Conservation (phyloP, 352 stramenopile genomes). For the Phytophthora europaea region DNA sequence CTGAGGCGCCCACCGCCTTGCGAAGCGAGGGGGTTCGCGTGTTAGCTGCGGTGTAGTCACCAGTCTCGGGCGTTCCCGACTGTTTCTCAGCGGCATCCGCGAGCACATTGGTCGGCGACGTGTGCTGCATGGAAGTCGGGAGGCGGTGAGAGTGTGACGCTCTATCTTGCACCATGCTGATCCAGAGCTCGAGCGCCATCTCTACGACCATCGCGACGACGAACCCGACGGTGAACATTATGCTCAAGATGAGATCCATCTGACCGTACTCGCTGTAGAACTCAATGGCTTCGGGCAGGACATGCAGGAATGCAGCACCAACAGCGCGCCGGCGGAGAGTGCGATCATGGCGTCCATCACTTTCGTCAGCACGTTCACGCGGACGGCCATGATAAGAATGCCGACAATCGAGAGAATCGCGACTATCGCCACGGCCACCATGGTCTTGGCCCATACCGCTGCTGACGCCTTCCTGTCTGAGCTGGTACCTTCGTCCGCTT, state of each 20-base stretch:
- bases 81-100: constrained; percentile 29
- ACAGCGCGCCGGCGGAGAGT: constrained; percentile 77
- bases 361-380: constrained; percentile 34
- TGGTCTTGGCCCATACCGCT: constrained; percentile 50
- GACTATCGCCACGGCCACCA: constrained; percentile 46
- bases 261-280: constrained; percentile 66
- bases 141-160: constrained; percentile 34
- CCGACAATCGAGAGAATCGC: constrained; percentile 57
- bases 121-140: constrained; percentile 40
- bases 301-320: constrained; percentile 79
- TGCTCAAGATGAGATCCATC: constrained; percentile 66
- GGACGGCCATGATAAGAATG: constrained; percentile 48
- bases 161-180: constrained; percentile 42
- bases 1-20: constrained; percentile 30
- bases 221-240: constrained; percentile 74
- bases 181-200: constrained; percentile 58
- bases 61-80: constrained; percentile 34
- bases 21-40: neutral
- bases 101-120: constrained; percentile 12
- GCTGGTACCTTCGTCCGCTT: constrained; percentile 20
- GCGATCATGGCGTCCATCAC: constrained; percentile 61
- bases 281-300: constrained; percentile 78
- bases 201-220: constrained; percentile 68
- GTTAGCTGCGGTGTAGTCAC: constrained; percentile 25
- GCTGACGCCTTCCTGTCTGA: constrained; percentile 34